phyloP scores from a whole-genome alignment of 1,284 basidiomycete species.

The Pascua sp. region DNA sequence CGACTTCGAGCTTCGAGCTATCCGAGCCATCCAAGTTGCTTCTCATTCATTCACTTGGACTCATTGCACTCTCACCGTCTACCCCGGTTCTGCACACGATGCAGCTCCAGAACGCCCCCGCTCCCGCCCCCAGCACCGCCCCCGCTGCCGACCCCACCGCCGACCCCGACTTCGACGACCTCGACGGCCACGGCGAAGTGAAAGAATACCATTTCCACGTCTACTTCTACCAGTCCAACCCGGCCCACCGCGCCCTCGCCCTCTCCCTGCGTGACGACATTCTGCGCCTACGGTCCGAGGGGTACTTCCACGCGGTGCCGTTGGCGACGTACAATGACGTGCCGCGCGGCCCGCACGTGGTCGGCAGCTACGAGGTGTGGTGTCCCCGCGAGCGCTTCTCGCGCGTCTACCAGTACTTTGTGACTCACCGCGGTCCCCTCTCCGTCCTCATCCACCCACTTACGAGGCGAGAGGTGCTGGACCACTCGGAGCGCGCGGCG shows the following conservation, averaged over 20 bases:
- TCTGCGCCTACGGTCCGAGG: background rate
- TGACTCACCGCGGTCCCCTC: background rate
- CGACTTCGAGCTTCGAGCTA: too few relatives aligned
- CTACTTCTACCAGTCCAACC: constrained; percentile 6
- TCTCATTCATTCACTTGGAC: too few relatives aligned
- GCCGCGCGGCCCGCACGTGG: constrained; percentile 3
- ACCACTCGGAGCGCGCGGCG: constrained; percentile 3
- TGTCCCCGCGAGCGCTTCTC: constrained; percentile 2
- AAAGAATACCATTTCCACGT: constrained; percentile 7
- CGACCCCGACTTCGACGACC: background rate
- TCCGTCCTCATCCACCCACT: constrained; percentile 2
- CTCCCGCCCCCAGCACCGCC: background rate
- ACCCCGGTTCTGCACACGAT: too few relatives aligned
- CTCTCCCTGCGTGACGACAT: constrained; percentile 5
- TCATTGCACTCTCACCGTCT: too few relatives aligned
- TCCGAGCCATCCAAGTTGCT: too few relatives aligned
- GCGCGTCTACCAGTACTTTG: background rate
- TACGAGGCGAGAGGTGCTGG: constrained; percentile 1
- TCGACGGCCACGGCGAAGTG: constrained; percentile 5
- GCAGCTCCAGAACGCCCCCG: background rate
- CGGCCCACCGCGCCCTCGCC: background rate
- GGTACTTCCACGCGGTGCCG: constrained; percentile 5
- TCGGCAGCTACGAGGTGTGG: constrained; percentile 6
- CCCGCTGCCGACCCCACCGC: background rate
- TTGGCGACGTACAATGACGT: constrained; percentile 5